Conservation (phyloP, 805 yeast species). For the Lachancea waltii region DNA sequence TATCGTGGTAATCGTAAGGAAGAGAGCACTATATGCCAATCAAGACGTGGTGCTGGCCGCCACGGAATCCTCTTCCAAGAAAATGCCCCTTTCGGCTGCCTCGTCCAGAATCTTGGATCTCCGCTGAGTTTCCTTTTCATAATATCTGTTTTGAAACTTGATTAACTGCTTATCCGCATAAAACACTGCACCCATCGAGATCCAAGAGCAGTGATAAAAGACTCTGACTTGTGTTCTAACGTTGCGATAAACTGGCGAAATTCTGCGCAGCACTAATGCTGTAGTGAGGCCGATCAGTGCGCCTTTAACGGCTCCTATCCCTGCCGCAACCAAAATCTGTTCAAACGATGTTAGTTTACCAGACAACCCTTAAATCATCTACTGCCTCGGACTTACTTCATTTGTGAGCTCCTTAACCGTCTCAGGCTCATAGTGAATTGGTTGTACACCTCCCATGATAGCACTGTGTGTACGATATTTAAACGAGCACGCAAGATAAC, state of each 20-base stretch:
- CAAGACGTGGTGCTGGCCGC: conserved; percentile 14
- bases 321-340: conserved; percentile 34
- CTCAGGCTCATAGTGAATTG: conserved; percentile 35
- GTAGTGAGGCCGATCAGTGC: conserved; percentile 34
- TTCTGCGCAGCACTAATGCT: conserved; percentile 30
- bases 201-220: conserved; percentile 38
- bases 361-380: no score
- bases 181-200: conserved; percentile 37
- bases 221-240: conserved; percentile 37
- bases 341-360: neutral
- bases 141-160: conserved; percentile 32
- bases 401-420: conserved; percentile 32
- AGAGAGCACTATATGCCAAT: no score
- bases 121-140: conserved; percentile 31
- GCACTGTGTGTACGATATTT: neutral
- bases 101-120: conserved; percentile 35
- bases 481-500: neutral
- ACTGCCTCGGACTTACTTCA: conserved; percentile 31
- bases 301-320: conserved; percentile 40
- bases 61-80: conserved; percentile 33
- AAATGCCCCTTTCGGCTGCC: conserved; percentile 42
- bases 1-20: conserved; percentile 25
- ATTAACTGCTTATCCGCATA: conserved; percentile 38
- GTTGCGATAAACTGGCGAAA: conserved; percentile 33
- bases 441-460: conserved; percentile 26